These are phyloP conservation scores for Gastrodia elata DNA, from an alignment of 106 monocot genomes.

Conservation along the genomic window DNA sequence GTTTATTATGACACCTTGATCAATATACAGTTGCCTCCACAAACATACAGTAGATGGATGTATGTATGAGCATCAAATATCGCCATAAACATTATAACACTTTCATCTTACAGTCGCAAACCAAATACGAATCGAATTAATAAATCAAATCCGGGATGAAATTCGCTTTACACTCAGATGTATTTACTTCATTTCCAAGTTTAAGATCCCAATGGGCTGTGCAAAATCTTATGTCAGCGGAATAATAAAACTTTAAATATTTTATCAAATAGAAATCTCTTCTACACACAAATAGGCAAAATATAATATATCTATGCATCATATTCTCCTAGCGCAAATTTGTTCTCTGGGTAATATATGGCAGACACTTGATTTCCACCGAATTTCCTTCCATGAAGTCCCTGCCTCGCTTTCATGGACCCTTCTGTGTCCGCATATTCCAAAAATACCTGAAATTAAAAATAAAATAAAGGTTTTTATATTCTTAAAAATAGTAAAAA, in stretches of 20 bases:
- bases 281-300: too few species aligned
- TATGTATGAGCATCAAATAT: too few species aligned
- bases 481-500: not conserved
- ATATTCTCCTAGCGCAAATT: constrained; percentile 26
- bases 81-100: too few species aligned
- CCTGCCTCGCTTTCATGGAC: constrained; percentile 20
- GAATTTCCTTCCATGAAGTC: constrained; percentile 30
- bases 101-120: too few species aligned
- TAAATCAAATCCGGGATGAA: too few species aligned
- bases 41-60: too few species aligned
- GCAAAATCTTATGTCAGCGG: not conserved
- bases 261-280: not conserved
- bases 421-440: constrained; percentile 28
- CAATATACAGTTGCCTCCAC: too few species aligned
- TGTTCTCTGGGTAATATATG: constrained; percentile 26
- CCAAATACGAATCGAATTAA: too few species aligned
- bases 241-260: not conserved
- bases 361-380: constrained; percentile 29
- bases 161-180: too few species aligned
- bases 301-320: constrained; percentile 7
- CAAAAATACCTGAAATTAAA: constrained; percentile 20
- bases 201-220: not conserved
- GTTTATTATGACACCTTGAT: too few species aligned
- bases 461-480: not conserved
- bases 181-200: too few species aligned